Conservation (phyloP, 2,329 filamentous ascomycete species). For the Exophiala aquamarina region DNA sequence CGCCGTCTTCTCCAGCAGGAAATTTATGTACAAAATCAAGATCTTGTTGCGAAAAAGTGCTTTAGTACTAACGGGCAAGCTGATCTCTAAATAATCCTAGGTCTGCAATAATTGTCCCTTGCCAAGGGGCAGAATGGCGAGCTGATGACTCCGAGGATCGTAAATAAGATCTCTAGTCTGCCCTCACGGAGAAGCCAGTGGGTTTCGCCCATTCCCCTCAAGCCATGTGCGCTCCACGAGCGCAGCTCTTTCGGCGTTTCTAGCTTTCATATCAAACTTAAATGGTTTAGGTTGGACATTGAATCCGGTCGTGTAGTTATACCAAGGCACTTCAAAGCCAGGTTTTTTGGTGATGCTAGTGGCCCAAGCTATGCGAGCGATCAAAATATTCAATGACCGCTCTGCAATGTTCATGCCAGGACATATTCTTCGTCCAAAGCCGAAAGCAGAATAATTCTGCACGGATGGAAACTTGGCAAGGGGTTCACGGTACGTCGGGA, state of each 20-base stretch:
- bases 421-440: conserved; percentile 33
- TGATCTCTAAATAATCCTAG: too few relatives aligned
- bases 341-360: conserved; percentile 26
- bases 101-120: too few relatives aligned
- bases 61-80: too few relatives aligned
- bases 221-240: too few relatives aligned
- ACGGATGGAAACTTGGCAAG: conserved; percentile 28
- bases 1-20: too few relatives aligned
- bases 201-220: too few relatives aligned
- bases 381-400: conserved; percentile 29
- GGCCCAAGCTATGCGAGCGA: conserved; percentile 33
- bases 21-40: too few relatives aligned
- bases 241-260: not conserved
- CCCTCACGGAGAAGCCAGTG: too few relatives aligned
- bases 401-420: conserved; percentile 37
- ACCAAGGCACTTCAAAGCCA: not conserved
- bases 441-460: conserved; percentile 32
- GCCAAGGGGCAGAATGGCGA: too few relatives aligned
- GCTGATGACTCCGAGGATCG: too few relatives aligned
- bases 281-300: not conserved
- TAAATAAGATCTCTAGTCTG: too few relatives aligned
- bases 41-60: too few relatives aligned
- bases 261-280: not conserved
- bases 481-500: conserved; percentile 34
- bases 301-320: conserved; percentile 2